phyloP scores from a whole-genome alignment of 345 rosid species.

The Salix koriyanagi region DNA sequence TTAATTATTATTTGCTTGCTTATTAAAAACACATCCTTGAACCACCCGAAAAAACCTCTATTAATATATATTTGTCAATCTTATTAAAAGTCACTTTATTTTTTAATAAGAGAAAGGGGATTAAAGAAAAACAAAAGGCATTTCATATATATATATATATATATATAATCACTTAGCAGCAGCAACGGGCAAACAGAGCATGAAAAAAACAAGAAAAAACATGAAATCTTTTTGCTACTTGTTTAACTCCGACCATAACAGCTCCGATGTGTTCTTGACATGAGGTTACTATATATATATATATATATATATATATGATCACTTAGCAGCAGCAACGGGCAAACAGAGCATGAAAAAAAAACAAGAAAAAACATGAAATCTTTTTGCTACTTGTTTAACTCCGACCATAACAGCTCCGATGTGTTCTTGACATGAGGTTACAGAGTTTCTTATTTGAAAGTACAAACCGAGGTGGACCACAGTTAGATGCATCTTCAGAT shows the following conservation, averaged over 20 bases:
- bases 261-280: constrained; percentile 44
- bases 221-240: no score
- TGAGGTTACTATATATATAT: constrained; percentile 37
- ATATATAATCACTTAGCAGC: not conserved
- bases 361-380: no score
- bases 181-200: not conserved
- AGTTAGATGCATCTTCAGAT: constrained; percentile 22
- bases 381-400: not conserved
- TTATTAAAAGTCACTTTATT: no score
- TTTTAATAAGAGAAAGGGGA: no score
- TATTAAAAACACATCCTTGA: no score
- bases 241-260: constrained; percentile 26
- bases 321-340: not conserved
- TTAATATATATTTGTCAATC: no score
- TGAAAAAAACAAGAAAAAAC: not conserved
- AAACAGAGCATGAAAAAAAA: not conserved
- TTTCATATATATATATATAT: no score
- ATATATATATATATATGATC: not conserved
- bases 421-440: constrained; percentile 48
- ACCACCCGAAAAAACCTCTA: no score
- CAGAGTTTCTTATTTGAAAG: constrained; percentile 54
- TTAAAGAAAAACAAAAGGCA: no score
- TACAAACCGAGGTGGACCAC: constrained; percentile 5
- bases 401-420: constrained; percentile 33
- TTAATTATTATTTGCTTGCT: no score